Base-by-base conservation (phyloP, 1,284 basidiomycete genomes). In the Volvariella volvacea region DNA sequence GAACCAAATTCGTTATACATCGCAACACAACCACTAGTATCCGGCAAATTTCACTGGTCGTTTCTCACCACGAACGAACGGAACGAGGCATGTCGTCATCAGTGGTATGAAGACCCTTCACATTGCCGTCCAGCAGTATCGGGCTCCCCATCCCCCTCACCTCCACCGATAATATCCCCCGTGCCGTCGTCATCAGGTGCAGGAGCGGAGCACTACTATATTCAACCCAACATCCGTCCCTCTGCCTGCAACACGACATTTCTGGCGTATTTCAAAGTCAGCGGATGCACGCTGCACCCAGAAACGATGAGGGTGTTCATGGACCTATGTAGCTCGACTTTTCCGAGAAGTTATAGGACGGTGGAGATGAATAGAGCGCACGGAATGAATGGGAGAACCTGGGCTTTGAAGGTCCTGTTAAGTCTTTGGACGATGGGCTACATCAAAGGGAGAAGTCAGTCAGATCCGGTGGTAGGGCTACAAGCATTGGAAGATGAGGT, bases 21-120 rank as follows among this genome's bases (percentile, higher is more conserved):
- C 34, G 34, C n/a, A 36, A 36, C 34, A 6, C 34, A 36, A 36
- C 34, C 34, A 15, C 34, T 36, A 4, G 34, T 36, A 8, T 16
- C n/a, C 34, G 34, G 34, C n/a, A 15, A 36, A 20, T 36, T 36
- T n/a, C 34, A 36, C 34, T 36, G 34, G 34, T 36, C 34, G 6
- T 20, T 36, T 16, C 34, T 36, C 34, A 20, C 19, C 8, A 36
- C 34, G 7, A 36, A 36, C n/a, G 19, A 20, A 8, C 6, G 34
- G 14, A 36, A 20, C 34, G 34, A 36, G 19, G 34, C 34, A 36
- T 36, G 14, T 36, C 34, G 34, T 15, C 34, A 36, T 36, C 34
- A 36, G 34, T 36, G 34, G 34, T 20, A 36, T 20, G 34, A 36
- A 36, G 34, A 36, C 19, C 25, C 25, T 6, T 28, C 25, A 28